Conservation (phyloP, 139 green algal species). For the Tetradesmus obliquus region DNA sequence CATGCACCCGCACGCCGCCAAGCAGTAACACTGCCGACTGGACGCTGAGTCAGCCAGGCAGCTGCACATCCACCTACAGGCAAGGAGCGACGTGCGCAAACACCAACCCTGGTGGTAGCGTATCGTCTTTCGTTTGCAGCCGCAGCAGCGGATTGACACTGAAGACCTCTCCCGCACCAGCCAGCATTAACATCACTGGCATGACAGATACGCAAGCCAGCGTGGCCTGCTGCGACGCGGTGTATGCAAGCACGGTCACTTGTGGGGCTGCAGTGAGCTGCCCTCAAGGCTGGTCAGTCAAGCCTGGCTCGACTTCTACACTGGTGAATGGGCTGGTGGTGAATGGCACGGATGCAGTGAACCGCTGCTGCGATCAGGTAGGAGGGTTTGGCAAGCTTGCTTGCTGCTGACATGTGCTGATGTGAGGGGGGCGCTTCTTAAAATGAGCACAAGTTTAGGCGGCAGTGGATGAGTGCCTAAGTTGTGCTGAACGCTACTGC, state of each 20-base stretch:
- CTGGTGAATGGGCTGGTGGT: background rate
- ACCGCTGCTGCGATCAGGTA: background rate
- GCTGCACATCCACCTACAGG: background rate
- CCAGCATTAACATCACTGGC: background rate
- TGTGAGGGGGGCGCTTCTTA: too few species aligned
- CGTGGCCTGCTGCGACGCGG: background rate
- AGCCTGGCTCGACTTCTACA: background rate
- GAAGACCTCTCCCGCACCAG: background rate
- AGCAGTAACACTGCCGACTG: background rate
- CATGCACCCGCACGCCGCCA: background rate
- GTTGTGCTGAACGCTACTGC: too few species aligned
- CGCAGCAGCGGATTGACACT: background rate
- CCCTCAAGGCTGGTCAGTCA: background rate
- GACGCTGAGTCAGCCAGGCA: background rate
- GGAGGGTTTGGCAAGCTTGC: too few species aligned
- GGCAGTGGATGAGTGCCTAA: too few species aligned
- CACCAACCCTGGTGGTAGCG: background rate
- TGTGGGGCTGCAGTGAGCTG: background rate
- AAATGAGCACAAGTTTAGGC: too few species aligned
- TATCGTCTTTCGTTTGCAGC: background rate
- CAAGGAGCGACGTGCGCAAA: background rate
- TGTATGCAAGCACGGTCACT: background rate
- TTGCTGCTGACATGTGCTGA: too few species aligned
- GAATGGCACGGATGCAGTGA: background rate
- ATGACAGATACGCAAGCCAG: background rate